Evolutionary conservation across 2,329 filamentous ascomycete genomes (phyloP).

Genomic region (Colletotrichum sp.): DNA sequence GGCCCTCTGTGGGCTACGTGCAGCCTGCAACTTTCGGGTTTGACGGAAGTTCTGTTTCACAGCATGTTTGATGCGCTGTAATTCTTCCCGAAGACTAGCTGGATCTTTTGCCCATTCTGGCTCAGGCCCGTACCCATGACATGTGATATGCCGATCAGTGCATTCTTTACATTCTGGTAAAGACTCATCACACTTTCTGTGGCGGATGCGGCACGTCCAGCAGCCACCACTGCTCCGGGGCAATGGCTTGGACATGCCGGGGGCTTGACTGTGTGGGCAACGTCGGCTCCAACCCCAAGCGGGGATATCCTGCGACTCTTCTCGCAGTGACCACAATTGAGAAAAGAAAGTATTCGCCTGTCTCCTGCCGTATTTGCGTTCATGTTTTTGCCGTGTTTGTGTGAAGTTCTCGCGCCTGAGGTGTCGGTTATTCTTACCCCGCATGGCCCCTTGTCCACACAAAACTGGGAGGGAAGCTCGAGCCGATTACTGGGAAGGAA

Average conservation of each 20-base stretch:
- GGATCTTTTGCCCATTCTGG: constrained; percentile 37
- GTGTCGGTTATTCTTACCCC: background rate
- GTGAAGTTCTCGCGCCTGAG: background rate
- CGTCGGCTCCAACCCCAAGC: background rate
- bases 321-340: background rate
- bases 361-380: background rate
- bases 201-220: constrained; percentile 32
- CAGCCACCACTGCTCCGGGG: constrained; percentile 26
- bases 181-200: constrained; percentile 31
- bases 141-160: constrained; percentile 23
- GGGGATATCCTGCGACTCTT: background rate
- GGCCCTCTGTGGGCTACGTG: background rate
- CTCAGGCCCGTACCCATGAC: constrained; percentile 34
- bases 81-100: constrained; percentile 30
- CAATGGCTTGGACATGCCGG: background rate
- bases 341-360: background rate
- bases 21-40: background rate
- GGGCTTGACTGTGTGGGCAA: background rate
- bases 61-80: constrained; percentile 25
- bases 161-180: constrained; percentile 28
- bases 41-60: constrained; percentile 28
- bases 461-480: background rate
- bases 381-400: background rate
- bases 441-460: background rate
- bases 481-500: background rate